Evolutionary conservation across 2,329 filamentous ascomycete species (phyloP).

Genomic region (Cylindrodendrum hubeiense): DNA sequence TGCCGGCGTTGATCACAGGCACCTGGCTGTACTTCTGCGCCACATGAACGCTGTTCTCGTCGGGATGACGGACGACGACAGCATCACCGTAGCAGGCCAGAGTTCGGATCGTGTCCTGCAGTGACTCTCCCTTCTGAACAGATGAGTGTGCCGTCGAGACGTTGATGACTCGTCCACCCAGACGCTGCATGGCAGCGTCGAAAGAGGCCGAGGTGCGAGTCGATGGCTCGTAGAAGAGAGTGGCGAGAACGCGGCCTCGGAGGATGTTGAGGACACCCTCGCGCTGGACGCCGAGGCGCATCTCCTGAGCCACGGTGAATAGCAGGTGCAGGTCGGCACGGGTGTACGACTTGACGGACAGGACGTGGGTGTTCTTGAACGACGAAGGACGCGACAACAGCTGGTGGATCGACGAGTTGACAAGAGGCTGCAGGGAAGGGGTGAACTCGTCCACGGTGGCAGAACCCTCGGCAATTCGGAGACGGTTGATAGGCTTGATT

Average conservation of each 20-base stretch:
- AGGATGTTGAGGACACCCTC: slow-evolving; percentile 90
- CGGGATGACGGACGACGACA: slow-evolving; percentile 93
- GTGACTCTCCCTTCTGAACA: slow-evolving; percentile 92
- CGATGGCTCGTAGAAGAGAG: slow-evolving; percentile 97
- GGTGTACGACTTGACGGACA: slow-evolving; percentile 92
- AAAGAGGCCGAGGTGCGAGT: slow-evolving; percentile 96
- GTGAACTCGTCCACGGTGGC: slow-evolving; percentile 59
- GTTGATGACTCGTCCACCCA: slow-evolving; percentile 87
- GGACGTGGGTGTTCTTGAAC: slow-evolving; percentile 90
- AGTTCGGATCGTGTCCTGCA: slow-evolving; percentile 94
- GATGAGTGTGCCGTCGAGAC: slow-evolving; percentile 88
- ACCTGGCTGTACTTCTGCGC: slow-evolving; percentile 90
- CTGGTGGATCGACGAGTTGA: slow-evolving; percentile 74
- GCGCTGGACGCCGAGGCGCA: slow-evolving; percentile 94
- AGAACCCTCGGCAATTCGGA: slow-evolving; percentile 45
- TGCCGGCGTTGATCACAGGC: slow-evolving; percentile 96
- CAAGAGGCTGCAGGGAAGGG: slow-evolving; percentile 59
- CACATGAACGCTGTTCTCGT: slow-evolving; percentile 82
- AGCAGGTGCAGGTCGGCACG: slow-evolving; percentile 90
- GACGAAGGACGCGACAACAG: slow-evolving; percentile 81
- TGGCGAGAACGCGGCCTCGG: slow-evolving; percentile 87
- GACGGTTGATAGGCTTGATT: slow-evolving; percentile 46
- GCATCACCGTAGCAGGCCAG: slow-evolving; percentile 95
- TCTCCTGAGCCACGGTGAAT: slow-evolving; percentile 97
- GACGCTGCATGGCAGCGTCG: slow-evolving; percentile 97